Evolutionary conservation across 1,284 basidiomycete species (phyloP), one percentile per base, ranked within the genome.

Genomic region (Cystodermella granulosa): DNA sequence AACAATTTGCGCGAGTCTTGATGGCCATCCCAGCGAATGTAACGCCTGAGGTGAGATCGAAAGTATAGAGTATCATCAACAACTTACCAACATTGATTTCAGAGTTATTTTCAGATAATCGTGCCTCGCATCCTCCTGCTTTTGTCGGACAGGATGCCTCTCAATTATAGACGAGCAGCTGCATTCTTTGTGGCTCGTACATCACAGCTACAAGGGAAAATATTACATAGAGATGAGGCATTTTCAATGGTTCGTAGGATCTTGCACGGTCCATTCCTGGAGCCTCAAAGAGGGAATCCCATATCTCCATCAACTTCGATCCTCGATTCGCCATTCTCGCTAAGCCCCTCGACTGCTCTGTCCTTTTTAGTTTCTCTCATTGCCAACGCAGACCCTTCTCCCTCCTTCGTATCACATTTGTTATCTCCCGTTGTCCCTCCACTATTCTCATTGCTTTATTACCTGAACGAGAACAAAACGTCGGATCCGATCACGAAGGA

Each of bases 371-470:
- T 79, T 45, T 72, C 68, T 2, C 68, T 91, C 20, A 63, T 91
- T 3, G 74, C 80, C 5, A 87, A 90, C 53, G 80, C 83, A 4
- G 89, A 92, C 50, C 88, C 89, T 3, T 83, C 86, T 1, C 84
- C 87, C 0, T 63, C 68, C 3, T 73, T 89, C 31, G 75, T 88
- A 38, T 74, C 81, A 1, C 64, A 68, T 14, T 56, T 91, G 5
- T 63, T 93, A 14, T 79, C 81, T 2, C 85, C 88, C 1, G 78
- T 92, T 38, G 56, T 86, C 0, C 67, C 83, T 0, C 66, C 79
- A 2, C 61, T 94, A 3, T 90, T 90, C 60, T 73, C 80, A 2
- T 70, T 93, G 3, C 64, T 76, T 4, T 72, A 72, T 39, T 67
- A 79, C 45, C 58, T 91, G 16, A 72, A 79, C 18, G 63, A 61